Conservation (phyloP, 2,329 filamentous ascomycete species). For the Penicillium sp. region DNA sequence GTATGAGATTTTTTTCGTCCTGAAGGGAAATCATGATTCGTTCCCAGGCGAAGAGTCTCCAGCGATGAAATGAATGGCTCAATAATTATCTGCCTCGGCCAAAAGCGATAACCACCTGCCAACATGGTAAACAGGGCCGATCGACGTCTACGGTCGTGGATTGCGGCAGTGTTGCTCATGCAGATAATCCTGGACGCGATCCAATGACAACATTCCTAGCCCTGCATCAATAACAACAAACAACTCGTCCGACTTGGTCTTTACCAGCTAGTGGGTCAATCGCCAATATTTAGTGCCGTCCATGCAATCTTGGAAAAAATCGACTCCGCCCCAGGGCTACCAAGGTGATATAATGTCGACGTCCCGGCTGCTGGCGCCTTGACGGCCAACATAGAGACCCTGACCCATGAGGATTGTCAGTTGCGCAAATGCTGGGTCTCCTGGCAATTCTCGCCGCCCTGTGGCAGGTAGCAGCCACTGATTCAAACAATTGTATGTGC, state of each 20-base stretch:
- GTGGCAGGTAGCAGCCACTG: conserved; percentile 19
- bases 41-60: background rate
- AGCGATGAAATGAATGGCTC: background rate
- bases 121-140: conserved; percentile 5
- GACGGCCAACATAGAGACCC: background rate
- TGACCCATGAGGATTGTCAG: background rate
- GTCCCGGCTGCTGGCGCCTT: background rate
- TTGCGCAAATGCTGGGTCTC: background rate
- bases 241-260: background rate
- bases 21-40: background rate
- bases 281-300: background rate
- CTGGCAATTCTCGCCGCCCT: background rate
- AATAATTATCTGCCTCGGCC: background rate
- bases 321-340: conserved; percentile 2
- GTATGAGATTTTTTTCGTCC: background rate
- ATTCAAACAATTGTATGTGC: conserved; percentile 20
- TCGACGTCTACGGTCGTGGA: background rate
- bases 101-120: background rate
- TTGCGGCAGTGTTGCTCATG: background rate
- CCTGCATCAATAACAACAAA: background rate
- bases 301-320: background rate
- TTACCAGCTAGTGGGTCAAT: background rate
- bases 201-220: background rate
- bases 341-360: background rate
- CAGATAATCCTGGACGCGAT: background rate